Evolutionary conservation across 495 filamentous ascomycete genomes (phyloP).

Genomic region (Sphaerosporella brunnea): DNA sequence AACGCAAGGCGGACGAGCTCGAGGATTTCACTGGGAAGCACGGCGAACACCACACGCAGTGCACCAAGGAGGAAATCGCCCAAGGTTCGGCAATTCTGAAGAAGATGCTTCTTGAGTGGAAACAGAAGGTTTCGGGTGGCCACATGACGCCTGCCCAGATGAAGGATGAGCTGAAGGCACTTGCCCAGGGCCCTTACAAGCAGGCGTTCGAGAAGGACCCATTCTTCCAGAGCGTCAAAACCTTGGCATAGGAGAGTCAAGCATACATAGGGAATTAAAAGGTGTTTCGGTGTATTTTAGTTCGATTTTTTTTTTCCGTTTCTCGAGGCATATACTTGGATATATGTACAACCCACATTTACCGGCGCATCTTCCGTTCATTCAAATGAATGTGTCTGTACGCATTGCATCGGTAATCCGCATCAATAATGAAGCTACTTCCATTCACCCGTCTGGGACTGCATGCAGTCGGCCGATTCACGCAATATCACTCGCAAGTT

Average conservation of each 20-base stretch:
- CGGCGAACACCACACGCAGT: conserved; percentile 34
- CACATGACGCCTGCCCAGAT: conserved; percentile 57
- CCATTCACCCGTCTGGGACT: too few species aligned
- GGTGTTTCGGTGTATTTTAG: too few species aligned
- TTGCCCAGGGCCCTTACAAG: conserved; percentile 41
- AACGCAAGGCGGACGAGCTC: conserved; percentile 91
- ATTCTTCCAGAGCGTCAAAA: conserved; percentile 76
- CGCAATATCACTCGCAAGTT: too few species aligned
- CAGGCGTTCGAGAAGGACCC: conserved; percentile 58
- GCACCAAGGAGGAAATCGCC: conserved; percentile 66
- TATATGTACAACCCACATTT: too few species aligned
- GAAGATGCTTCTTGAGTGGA: conserved; percentile 73
- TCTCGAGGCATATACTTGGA: too few species aligned
- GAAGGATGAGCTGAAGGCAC: conserved; percentile 56
- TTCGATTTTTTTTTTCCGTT: too few species aligned
- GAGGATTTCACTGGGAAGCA: conserved; percentile 81
- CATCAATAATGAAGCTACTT: too few species aligned
- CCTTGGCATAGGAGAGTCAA: conserved; percentile 35
- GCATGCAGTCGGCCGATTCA: too few species aligned
- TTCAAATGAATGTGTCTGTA: too few species aligned
- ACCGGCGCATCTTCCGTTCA: too few species aligned
- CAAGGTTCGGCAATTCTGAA: conserved; percentile 79
- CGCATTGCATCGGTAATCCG: too few species aligned
- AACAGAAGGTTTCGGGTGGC: conserved; percentile 52
- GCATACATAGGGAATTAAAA: too few species aligned